Percentiles rank a stretch among this genome's conserved stretches.
Evolutionary conservation across 1,284 basidiomycete genomes (phyloP).

Genomic region (Grifola frondosa): DNA sequence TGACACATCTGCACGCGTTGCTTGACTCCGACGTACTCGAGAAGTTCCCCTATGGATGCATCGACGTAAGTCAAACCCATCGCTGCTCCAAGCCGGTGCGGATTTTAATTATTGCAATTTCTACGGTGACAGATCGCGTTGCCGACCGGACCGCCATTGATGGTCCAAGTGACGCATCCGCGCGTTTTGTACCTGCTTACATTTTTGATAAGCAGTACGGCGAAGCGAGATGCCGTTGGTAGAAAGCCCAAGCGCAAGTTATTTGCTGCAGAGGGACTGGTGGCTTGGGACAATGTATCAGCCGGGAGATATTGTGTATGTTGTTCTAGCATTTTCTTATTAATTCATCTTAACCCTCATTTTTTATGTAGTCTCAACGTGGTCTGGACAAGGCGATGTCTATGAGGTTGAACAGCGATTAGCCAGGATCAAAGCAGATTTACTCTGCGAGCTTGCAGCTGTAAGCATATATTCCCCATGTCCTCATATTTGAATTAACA

Average conservation of each 20-base stretch:
- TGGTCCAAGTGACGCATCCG: conserved; percentile 64
- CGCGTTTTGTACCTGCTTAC: conserved; percentile 59
- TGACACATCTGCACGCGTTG: conserved; percentile 58
- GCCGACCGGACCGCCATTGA: conserved; percentile 41
- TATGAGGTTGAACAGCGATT: conserved; percentile 48
- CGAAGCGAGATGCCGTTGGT: conserved; percentile 71
- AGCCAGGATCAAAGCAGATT: conserved; percentile 65
- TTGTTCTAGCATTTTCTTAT: neutral
- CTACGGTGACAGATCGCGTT: conserved; percentile 33
- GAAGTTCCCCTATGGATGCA: conserved; percentile 46
- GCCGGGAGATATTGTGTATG: conserved; percentile 38
- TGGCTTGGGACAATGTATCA: conserved; percentile 47
- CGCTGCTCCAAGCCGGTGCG: too few species aligned
- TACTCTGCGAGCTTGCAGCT: conserved; percentile 63
- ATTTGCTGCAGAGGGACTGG: conserved; percentile 65
- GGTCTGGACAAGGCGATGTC: conserved; percentile 52
- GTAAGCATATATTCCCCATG: conserved; percentile 36
- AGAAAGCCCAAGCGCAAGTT: conserved; percentile 68
- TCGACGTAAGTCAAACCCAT: conserved; percentile 41
- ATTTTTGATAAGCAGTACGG: conserved; percentile 61
- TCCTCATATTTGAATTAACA: neutral
- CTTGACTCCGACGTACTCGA: conserved; percentile 58
- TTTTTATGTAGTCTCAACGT: conserved; percentile 38
- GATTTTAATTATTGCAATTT: conserved; percentile 5
- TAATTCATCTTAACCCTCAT: neutral